Evolutionary conservation across 306 rosid species (phyloP), one percentile per base, ranked within the genome.

Genomic region (Castanea sativa): DNA sequence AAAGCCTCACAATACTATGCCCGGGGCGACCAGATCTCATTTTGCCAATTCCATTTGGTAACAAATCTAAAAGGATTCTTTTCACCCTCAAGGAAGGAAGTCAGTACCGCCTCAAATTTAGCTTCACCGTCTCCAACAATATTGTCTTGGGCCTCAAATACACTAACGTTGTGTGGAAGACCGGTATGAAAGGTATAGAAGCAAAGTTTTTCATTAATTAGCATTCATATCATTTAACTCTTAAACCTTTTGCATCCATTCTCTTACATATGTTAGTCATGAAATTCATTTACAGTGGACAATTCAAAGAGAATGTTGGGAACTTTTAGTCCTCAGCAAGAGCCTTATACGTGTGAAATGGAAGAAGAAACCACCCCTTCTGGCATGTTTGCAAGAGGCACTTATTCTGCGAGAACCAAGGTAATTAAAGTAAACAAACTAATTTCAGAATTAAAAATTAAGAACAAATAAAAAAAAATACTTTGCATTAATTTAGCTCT

Each of bases 301-400:
- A 87, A 74, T 51, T 81, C 90, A 3, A 92, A 90, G 76, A 89
- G 59, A 82, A 92, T 94, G 98, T 73, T 94, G 81, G 98, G 98
- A 86, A 90, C 96, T 63, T 94, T 84, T 72, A 89, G 96, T 56
- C 98, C 98, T 79, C 92, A 84, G 51, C 88, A 76, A 75, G 93
- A 92, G 65, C 87, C 94, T 69, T 94, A 92, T 78, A 81, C 92
- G 14, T 89, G 71, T 59, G 91, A 85, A 84, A 79, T 86, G 84
- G 91, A 88, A 82, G 94, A 94, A 83, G 98, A 94, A 84, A 87
- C 89, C 33, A 90, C 93, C 23, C 98, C 98, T 53, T 84, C 96
- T 0, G 93, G 97, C 57, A 84, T 88, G 73, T 89, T 94, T 78
- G 97, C 96, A 14, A 89, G 98, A 78, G 98, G 98, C 49, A 83